phyloP scores from a whole-genome alignment of 148 eudicot species.

The Arctostaphylos glauca region DNA sequence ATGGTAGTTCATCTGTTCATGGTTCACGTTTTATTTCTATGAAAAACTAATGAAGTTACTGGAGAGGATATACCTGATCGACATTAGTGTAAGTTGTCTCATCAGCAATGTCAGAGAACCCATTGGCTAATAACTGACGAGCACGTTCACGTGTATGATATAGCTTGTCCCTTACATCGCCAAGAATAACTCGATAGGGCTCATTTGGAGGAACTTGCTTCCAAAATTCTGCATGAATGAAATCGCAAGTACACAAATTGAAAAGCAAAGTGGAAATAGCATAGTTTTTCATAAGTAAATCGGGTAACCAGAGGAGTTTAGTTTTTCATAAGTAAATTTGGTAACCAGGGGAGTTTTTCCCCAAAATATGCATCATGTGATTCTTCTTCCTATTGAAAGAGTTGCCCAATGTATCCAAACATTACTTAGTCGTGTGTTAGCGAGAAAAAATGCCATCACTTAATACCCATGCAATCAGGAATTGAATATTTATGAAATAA shows the following conservation, averaged over 20 bases:
- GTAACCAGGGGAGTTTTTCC: neutral
- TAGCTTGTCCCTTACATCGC: constrained; percentile 89
- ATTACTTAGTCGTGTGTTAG: neutral
- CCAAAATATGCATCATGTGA: neutral
- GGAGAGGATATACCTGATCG: constrained; percentile 56
- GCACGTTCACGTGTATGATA: constrained; percentile 94
- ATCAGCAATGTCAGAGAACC: constrained; percentile 77
- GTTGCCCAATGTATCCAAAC: neutral
- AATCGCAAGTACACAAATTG: neutral
- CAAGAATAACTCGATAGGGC: constrained; percentile 91
- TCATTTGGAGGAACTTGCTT: constrained; percentile 81
- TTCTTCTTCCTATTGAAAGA: neutral
- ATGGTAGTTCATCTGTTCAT: neutral
- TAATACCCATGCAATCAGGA: neutral
- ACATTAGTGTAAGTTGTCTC: constrained; percentile 67
- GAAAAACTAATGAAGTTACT: neutral
- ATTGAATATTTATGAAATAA: neutral
- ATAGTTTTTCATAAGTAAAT: neutral
- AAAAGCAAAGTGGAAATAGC: neutral
- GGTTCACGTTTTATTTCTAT: neutral
- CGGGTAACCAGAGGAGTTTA: neutral
- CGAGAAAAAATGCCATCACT: neutral
- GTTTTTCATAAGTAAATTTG: neutral
- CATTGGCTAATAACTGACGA: constrained; percentile 74
- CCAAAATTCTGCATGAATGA: constrained; percentile 73